Evolutionary conservation across 805 yeast species (phyloP), one percentile per base, ranked within the genome.

Genomic region (Candida fluviatilis): DNA sequence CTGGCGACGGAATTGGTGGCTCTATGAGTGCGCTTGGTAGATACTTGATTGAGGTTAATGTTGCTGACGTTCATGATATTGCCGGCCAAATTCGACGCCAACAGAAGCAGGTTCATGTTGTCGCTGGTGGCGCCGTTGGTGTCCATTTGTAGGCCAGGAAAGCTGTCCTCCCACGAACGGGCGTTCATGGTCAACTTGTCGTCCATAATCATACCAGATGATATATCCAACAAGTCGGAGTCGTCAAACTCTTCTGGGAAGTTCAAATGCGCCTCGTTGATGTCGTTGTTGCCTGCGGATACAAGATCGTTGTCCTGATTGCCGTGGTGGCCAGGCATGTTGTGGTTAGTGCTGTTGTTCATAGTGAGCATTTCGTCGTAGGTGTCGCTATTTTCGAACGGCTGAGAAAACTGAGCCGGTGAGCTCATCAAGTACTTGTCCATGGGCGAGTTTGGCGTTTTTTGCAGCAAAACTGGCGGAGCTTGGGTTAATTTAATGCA

Each of bases 381-480:
- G 38, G 15, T 33, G 18, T 35, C 47, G 27, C 23, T 45, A 33
- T 38, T 32, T 6, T 58, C 57, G 34, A 58, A 57, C 16, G 58
- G 59, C 44, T 63, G 66, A 15, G 64, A 48, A 45, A 59, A 51
- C 52, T 57, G 68, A 19, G 66, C 54, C 18, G 70, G 71, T 27
- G 67, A 61, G 49, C 69, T 63, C 60, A 64, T 54, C 35, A 64
- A 57, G 46, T 49, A 64, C 47, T 62, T 62, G 34, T 64, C 71
- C 71, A 64, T 64, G 6, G 10, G 6, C n/a, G n/a, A n/a, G n/a
- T n/a, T n/a, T n/a, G n/a, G n/a, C n/a, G n/a, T n/a, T n/a, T n/a
- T n/a, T n/a, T n/a, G n/a, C n/a, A n/a, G n/a, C n/a, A n/a, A n/a
- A n/a, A n/a, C n/a, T n/a, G n/a, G n/a, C n/a, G n/a, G n/a, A n/a